Conservation (phyloP, 164 flowering plant species). For the grape (Vitis vinifera) region ASM3070453v1 NC_081818.1:6918501-6919000, state of each 20-base stretch:
- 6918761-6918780: conserved; percentile 52
- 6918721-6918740: conserved; percentile 62
- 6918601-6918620: neutral
- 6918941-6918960: conserved; percentile 49
- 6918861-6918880: conserved; percentile 34
- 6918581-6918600: neutral
- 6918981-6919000: conserved; percentile 56
- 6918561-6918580: too few relatives aligned
- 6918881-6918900: conserved; percentile 63
- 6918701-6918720: conserved; percentile 42
- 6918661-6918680: conserved; percentile 73
- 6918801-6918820: conserved; percentile 18
- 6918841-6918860: conserved; percentile 26
- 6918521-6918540: too few relatives aligned
- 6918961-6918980: conserved; percentile 73
- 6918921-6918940: conserved; percentile 39
- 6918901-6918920: conserved; percentile 41
- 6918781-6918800: conserved; percentile 25
- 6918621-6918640: conserved; percentile 42
- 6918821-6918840: conserved; percentile 30
- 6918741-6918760: conserved; percentile 35
- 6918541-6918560: too few relatives aligned
- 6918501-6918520: too few relatives aligned
- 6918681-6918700: conserved; percentile 74
- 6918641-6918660: conserved; percentile 74